These are phyloP conservation scores for Naganishia cerealis DNA, from an alignment of 1,284 basidiomycete species.

Conservation along the genomic window DNA sequence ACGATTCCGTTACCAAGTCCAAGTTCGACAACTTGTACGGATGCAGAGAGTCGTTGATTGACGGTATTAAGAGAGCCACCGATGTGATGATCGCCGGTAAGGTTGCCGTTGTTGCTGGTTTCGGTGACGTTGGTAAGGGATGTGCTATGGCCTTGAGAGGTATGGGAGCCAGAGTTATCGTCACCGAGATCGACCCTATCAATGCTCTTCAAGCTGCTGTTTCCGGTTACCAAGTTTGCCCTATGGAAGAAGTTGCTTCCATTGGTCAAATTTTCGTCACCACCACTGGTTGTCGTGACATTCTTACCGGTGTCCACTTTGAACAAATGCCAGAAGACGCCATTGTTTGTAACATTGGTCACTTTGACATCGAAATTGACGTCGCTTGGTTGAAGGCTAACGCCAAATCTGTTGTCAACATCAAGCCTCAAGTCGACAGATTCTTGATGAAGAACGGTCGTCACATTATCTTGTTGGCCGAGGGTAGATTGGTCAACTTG, in stretches of 20 bases:
- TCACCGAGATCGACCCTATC: slow-evolving; percentile 99
- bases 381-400: slow-evolving; percentile 97
- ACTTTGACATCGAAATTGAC: slow-evolving; percentile 98
- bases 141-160: slow-evolving; percentile 96
- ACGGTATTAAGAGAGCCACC: slow-evolving; percentile 99
- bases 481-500: slow-evolving; percentile 98
- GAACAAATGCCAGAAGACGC: slow-evolving; percentile 94
- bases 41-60: slow-evolving; percentile 98
- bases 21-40: slow-evolving; percentile 90
- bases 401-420: slow-evolving; percentile 78
- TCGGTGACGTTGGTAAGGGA: slow-evolving; percentile 98
- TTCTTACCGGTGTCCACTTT: slow-evolving; percentile 92
- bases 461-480: slow-evolving; percentile 95
- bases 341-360: slow-evolving; percentile 92
- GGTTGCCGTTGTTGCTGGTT: slow-evolving; percentile 97
- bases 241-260: slow-evolving; percentile 94
- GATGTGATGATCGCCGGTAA: slow-evolving; percentile 99
- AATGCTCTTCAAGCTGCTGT: slow-evolving; percentile 95
- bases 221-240: slow-evolving; percentile 95
- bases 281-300: slow-evolving; percentile 98
- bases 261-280: slow-evolving; percentile 93
- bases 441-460: slow-evolving; percentile 87
- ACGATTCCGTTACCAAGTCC: slow-evolving; percentile 99
- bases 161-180: slow-evolving; percentile 91
- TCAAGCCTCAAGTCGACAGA: slow-evolving; percentile 99